Conservation (phyloP, 345 rosid species). For the Eucalyptus pauciflora region DNA sequence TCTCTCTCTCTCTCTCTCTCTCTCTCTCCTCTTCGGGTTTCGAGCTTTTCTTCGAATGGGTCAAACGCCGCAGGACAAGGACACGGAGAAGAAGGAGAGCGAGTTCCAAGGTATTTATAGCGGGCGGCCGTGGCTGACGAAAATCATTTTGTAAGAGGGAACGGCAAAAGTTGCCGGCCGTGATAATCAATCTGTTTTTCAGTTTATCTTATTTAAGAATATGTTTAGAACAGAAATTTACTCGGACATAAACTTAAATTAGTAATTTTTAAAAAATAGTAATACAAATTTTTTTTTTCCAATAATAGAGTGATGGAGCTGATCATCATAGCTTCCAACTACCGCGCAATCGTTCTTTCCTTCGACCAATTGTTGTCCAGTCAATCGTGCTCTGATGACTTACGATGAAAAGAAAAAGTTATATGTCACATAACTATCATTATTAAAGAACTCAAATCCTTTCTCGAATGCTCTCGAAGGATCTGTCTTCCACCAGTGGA, state of each 20-base stretch:
- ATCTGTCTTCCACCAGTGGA: neutral
- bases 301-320: no score
- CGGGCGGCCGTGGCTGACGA: neutral
- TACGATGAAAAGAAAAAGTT: neutral
- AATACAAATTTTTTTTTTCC: no score
- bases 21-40: neutral
- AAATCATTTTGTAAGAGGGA: neutral
- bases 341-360: fast-evolving
- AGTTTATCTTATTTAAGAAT: no score
- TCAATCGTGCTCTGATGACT: fast-evolving
- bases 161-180: no score
- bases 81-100: neutral
- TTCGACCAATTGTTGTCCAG: fast-evolving
- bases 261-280: neutral
- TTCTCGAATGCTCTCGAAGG: neutral
- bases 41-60: neutral
- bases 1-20: no score
- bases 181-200: no score
- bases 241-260: no score
- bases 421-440: fast-evolving
- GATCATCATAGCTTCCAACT: neutral
- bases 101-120: neutral
- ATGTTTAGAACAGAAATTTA: no score
- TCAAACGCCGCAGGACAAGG: neutral
- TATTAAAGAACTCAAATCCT: neutral